Conservation (phyloP, 495 filamentous ascomycete species). For the Tricharina praecox region DNA sequence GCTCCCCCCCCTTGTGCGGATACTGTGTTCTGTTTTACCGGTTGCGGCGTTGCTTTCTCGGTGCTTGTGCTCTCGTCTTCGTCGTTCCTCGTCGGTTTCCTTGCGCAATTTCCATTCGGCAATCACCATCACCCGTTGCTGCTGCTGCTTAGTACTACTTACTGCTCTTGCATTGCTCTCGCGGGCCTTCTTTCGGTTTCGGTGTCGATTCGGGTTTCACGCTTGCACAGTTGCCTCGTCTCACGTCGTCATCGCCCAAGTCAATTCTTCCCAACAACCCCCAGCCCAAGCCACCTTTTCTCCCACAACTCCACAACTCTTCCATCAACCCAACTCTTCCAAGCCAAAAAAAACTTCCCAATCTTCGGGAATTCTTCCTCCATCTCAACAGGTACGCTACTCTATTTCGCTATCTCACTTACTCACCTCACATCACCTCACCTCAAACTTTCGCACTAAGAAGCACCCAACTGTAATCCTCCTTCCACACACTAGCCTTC, state of each 20-base stretch:
- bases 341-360: background rate
- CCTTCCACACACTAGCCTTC: too few relatives aligned
- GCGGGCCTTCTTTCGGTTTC: too few relatives aligned
- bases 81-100: constrained; percentile 28
- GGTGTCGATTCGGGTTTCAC: constrained; percentile 27
- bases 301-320: too few relatives aligned
- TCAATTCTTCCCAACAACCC: too few relatives aligned
- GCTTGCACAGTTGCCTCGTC: constrained; percentile 9
- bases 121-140: background rate
- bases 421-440: too few relatives aligned
- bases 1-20: constrained; percentile 30
- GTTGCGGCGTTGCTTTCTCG: constrained; percentile 28
- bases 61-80: too few relatives aligned
- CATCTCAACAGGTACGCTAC: constrained; percentile 5
- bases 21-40: constrained; percentile 30
- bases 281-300: too few relatives aligned
- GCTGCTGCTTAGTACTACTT: too few relatives aligned
- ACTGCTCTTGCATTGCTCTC: too few relatives aligned
- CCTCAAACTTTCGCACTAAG: too few relatives aligned
- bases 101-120: constrained; percentile 27
- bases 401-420: too few relatives aligned
- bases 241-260: constrained; percentile 1
- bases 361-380: background rate
- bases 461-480: too few relatives aligned
- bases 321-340: background rate